A percentile compares a stretch with the other conserved stretches of the same genome.
Evolutionary conservation across 2,329 filamentous ascomycete species (phyloP).

Genomic region (Colletotrichum destructivum): DNA sequence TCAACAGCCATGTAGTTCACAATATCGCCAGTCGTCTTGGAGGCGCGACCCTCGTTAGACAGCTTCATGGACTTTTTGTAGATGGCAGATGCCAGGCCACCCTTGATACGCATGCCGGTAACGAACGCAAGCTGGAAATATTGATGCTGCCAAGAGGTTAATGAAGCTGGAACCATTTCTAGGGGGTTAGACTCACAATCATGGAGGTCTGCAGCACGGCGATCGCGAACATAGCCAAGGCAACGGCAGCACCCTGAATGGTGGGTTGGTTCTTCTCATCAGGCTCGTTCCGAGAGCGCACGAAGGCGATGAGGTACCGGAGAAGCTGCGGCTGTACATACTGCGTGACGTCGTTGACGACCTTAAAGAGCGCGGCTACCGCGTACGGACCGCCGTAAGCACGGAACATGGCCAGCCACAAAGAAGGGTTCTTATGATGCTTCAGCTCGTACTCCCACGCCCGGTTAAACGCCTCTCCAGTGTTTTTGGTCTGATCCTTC

Average conservation of each 20-base stretch:
- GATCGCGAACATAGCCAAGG: slow-evolving; percentile 91
- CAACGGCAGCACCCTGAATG: slow-evolving; percentile 88
- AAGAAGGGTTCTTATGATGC: slow-evolving; percentile 76
- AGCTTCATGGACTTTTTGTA: slow-evolving; percentile 92
- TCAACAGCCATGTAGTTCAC: slow-evolving; percentile 99
- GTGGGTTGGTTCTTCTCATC: slow-evolving; percentile 76
- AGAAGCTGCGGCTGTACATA: slow-evolving; percentile 94
- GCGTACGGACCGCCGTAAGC: slow-evolving; percentile 90
- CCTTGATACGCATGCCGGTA: slow-evolving; percentile 97
- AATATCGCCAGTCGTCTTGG: slow-evolving; percentile 96
- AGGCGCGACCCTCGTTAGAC: slow-evolving; percentile 91
- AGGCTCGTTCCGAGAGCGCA: slow-evolving; percentile 78
- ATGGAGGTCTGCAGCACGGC: slow-evolving; percentile 89
- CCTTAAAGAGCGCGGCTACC: slow-evolving; percentile 87
- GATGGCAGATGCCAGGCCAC: slow-evolving; percentile 89
- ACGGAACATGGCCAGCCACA: slow-evolving; percentile 89
- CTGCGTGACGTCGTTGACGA: slow-evolving; percentile 86
- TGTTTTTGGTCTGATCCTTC: slow-evolving; percentile 83
- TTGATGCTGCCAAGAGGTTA: slow-evolving; percentile 73
- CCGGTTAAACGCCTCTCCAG: slow-evolving; percentile 77
- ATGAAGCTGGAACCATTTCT: neutral
- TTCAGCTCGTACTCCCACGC: slow-evolving; percentile 86
- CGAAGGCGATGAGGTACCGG: slow-evolving; percentile 85
- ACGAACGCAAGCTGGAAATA: slow-evolving; percentile 98
- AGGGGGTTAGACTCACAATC: slow-evolving; percentile 63